Evolutionary conservation across 768 basidiomycete species (phyloP).

Genomic region (Suillus alpinus): DNA sequence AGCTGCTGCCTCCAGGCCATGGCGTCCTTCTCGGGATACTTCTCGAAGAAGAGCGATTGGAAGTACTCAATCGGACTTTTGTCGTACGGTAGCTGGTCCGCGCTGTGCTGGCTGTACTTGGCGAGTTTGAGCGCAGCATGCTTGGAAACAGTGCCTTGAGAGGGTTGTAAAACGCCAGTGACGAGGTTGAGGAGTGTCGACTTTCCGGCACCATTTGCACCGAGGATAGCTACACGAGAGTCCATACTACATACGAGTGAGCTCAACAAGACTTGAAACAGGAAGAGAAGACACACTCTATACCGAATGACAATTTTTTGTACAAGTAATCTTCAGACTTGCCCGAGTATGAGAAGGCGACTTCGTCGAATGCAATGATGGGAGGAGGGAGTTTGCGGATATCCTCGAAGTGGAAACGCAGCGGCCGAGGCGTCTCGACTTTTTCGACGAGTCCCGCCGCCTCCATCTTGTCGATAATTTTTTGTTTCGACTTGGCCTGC

Average conservation of each 20-base stretch:
- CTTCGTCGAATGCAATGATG: conserved; percentile 93
- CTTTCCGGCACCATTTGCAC: conserved; percentile 94
- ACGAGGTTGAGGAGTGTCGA: conserved; percentile 91
- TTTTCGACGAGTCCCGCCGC: conserved; percentile 96
- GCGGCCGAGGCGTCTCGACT: conserved; percentile 66
- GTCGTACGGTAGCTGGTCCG: conserved; percentile 97
- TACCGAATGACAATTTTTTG: conserved; percentile 89
- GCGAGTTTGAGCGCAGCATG: conserved; percentile 91
- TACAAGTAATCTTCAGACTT: conserved; percentile 87
- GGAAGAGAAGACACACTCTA: conserved; percentile 62
- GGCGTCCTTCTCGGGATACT: conserved; percentile 92
- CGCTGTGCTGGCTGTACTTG: conserved; percentile 98
- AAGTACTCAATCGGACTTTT: conserved; percentile 91
- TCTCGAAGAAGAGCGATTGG: conserved; percentile 71
- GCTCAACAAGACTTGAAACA: conserved; percentile 2
- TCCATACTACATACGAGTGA: conserved; percentile 63
- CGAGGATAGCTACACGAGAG: conserved; percentile 92
- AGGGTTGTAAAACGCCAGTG: conserved; percentile 76
- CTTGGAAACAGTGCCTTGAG: conserved; percentile 83
- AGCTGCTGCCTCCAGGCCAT: conserved; percentile 93
- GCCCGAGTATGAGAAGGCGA: conserved; percentile 95
- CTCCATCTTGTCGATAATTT: conserved; percentile 99
- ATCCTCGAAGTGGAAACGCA: conserved; percentile 96
- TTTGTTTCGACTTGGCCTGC: conserved; percentile 99
- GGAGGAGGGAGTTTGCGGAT: conserved; percentile 91